A percentile compares a stretch with the other conserved stretches of the same genome.
Conservation (phyloP, 257 asterid genomes). For the Salvia splendens region DNA sequence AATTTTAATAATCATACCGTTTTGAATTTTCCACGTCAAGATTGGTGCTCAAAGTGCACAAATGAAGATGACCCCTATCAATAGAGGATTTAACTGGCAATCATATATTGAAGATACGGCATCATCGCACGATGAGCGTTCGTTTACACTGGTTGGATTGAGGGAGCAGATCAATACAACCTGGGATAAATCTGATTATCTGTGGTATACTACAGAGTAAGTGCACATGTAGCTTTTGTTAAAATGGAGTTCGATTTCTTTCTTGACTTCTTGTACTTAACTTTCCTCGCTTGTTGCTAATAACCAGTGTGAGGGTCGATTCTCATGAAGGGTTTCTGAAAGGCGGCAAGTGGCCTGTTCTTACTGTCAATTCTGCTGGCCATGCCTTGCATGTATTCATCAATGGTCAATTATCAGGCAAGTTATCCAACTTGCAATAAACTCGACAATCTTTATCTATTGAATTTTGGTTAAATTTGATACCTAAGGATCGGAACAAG, state of each 20-base stretch:
- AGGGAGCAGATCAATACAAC: constrained; percentile 71
- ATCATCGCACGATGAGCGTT: constrained; percentile 44
- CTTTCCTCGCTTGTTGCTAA: constrained; percentile 17
- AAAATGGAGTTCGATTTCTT: not conserved
- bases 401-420: constrained; percentile 86
- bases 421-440: constrained; percentile 1
- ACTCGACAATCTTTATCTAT: not conserved
- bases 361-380: constrained; percentile 85
- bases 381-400: constrained; percentile 94
- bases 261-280: not conserved
- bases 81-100: constrained; percentile 65
- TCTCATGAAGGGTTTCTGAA: constrained; percentile 65
- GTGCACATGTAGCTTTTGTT: constrained; percentile 31
- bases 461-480: not conserved
- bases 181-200: constrained; percentile 72
- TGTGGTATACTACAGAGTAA: constrained; percentile 91
- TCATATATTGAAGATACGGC: constrained; percentile 70
- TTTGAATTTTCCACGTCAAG: constrained; percentile 42
- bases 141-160: constrained; percentile 53
- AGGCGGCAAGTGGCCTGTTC: constrained; percentile 88
- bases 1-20: constrained; percentile 11
- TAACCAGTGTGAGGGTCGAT: constrained; percentile 70
- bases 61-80: constrained; percentile 85
- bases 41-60: constrained; percentile 86
- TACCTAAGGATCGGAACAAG: not conserved